These are phyloP conservation scores for Tuber melanosporum DNA, from an alignment of 495 filamentous ascomycete species.

Conservation along the genomic window DNA sequence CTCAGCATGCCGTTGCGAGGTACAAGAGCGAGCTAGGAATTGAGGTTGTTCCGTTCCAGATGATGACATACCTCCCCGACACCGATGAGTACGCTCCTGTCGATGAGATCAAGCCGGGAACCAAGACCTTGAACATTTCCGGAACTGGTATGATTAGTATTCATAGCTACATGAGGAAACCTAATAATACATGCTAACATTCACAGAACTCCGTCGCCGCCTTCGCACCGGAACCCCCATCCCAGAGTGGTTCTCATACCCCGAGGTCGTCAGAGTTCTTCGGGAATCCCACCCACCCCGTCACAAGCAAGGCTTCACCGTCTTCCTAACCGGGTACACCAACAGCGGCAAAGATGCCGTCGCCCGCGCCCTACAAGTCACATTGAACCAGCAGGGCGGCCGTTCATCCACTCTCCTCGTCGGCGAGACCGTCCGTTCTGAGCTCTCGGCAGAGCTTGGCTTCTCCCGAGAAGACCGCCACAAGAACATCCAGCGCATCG, in stretches of 20 bases:
- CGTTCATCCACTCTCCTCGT: constrained; percentile 88
- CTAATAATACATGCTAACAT: background rate
- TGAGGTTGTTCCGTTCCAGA: constrained; percentile 97
- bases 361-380: constrained; percentile 90
- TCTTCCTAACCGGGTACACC: constrained; percentile 94
- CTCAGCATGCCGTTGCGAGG: constrained; percentile 95
- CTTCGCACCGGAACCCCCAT: constrained; percentile 87
- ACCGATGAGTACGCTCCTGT: constrained; percentile 90
- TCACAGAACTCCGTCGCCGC: constrained; percentile 80
- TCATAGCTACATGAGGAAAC: background rate
- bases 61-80: constrained; percentile 97
- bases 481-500: constrained; percentile 92
- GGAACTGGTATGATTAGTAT: constrained; percentile 46
- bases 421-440: constrained; percentile 87
- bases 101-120: constrained; percentile 75
- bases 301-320: constrained; percentile 85
- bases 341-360: constrained; percentile 97
- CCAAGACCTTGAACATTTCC: constrained; percentile 91
- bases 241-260: constrained; percentile 99
- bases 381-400: constrained; percentile 95
- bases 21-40: constrained; percentile 94
- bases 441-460: constrained; percentile 90
- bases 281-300: constrained; percentile 90
- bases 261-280: constrained; percentile 93
- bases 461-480: constrained; percentile 91